These are phyloP conservation scores for Setaria viridis DNA, from an alignment of 202 grass and related monocot species.

Conservation along the genomic window DNA sequence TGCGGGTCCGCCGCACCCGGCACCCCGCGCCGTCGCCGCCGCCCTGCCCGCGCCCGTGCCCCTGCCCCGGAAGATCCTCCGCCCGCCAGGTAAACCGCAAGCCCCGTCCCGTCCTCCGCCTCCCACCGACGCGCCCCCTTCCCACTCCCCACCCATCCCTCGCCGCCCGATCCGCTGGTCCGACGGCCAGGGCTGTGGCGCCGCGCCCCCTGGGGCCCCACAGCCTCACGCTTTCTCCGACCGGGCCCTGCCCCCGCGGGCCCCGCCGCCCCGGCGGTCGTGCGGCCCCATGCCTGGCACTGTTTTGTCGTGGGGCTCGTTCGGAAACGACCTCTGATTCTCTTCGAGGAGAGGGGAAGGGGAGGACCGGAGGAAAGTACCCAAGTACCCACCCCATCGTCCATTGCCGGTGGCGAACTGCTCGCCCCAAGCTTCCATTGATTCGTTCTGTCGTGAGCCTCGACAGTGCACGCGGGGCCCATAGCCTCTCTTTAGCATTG, in stretches of 20 bases:
- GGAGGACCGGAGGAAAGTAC: too few species aligned
- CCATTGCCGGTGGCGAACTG: background rate
- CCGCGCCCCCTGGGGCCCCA: background rate
- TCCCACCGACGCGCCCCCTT: background rate
- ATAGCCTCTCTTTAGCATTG: background rate
- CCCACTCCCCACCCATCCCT: background rate
- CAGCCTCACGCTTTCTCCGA: constrained; percentile 40
- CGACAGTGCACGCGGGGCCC: background rate
- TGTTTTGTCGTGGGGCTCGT: constrained; percentile 23
- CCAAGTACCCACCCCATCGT: background rate
- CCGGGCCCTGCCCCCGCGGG: constrained; percentile 30
- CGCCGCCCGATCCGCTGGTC: constrained; percentile 25
- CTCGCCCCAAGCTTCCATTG: background rate
- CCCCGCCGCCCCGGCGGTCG: constrained; percentile 11
- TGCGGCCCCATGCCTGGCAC: constrained; percentile 7
- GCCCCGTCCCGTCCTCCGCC: background rate
- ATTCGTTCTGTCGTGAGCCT: constrained; percentile 29
- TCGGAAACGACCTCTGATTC: background rate
- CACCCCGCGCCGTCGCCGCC: constrained; percentile 26
- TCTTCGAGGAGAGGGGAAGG: background rate
- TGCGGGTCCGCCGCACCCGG: constrained; percentile 37
- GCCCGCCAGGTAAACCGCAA: constrained; percentile 49
- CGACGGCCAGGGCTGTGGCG: too few species aligned
- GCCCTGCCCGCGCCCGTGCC: background rate
- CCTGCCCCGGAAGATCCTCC: constrained; percentile 47